Base-by-base conservation (phyloP, 257 asterid species). In the Echium plantagineum region DNA sequence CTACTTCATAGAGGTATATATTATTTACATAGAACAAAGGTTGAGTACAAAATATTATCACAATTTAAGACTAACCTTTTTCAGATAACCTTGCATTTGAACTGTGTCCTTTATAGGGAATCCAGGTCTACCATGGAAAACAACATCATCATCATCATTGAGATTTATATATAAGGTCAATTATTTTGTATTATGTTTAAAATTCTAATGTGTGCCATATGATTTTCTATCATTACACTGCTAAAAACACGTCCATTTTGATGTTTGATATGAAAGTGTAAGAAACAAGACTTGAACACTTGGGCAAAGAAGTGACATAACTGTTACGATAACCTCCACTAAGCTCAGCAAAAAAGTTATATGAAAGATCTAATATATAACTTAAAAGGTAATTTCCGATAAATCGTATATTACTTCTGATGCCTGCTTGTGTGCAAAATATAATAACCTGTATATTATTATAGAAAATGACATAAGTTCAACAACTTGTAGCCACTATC, bases 101-200 rank as follows among this genome's bases (percentile, higher is more conserved):
- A 67, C 74, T 79, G 66, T 84, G 96, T 55, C 97, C 99, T 83
- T 93, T 87, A 82, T 89, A 93, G 16, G 99, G 99, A 66, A 85
- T 83, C 99, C 99, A 93, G 32, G 99, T 89, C 99, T 93, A 69
- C 53, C 73, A 58, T 19, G 42, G 62, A 57, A 55, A 22, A 56
- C 49, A 56, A 22, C 12, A 22, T 28, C 32, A 22, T 56, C 32
- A 13, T 22, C 28, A 53, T 21, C 57, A 18, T n/a, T n/a, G n/a
- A n/a, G n/a, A 42, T 1, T 13, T 12, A 17, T 42, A 42, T 10
- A 42, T 42, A 42, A 42, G 49, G 49, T 13, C 49, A 42, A 42
- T 42, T 15, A 42, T 13, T 12, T 42, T 15, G 17, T 9, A 42
- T 42, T 4, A 42, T 42, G 49, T 42, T 42, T 42, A 1, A 10